Conservation (phyloP, 345 rosid genomes). For the Lepidium africanum region DNA sequence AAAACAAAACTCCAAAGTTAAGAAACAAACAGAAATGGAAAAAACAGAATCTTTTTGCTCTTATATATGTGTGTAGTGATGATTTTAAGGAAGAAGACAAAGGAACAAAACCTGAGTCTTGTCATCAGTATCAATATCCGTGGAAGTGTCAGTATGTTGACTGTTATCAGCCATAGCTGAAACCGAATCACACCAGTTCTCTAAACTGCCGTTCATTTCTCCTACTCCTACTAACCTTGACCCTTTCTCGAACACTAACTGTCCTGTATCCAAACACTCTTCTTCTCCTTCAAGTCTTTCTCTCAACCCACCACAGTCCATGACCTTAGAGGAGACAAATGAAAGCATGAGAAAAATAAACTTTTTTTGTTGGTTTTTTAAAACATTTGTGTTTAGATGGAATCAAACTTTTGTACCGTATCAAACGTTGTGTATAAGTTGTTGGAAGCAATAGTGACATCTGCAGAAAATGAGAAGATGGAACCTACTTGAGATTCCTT, state of each 20-base stretch:
- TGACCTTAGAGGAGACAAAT: conserved; percentile 12
- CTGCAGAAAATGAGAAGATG: conserved; percentile 44
- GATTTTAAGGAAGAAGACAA: conserved; percentile 24
- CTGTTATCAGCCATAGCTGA: conserved; percentile 76
- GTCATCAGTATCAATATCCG: conserved; percentile 85
- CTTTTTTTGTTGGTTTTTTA: neutral
- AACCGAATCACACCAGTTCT: conserved; percentile 73
- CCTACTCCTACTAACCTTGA: conserved; percentile 36
- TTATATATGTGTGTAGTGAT: neutral
- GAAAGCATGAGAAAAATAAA: neutral
- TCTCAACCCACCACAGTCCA: conserved; percentile 33
- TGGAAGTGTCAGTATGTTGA: conserved; percentile 95
- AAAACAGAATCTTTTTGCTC: conserved; percentile 16
- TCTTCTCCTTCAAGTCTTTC: conserved; percentile 35
- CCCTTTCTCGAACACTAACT: conserved; percentile 47
- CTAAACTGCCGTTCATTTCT: conserved; percentile 48
- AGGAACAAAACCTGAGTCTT: conserved; percentile 58
- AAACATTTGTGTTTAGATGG: conserved; percentile 9
- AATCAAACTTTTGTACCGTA: conserved; percentile 46
- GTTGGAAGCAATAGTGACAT: conserved; percentile 45
- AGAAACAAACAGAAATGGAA: conserved; percentile 12
- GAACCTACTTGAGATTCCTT: conserved; percentile 36
- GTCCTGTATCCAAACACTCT: conserved; percentile 63
- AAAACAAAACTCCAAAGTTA: conserved; percentile 24
- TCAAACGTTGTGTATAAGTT: conserved; percentile 53